Base-by-base conservation (phyloP, 192 early-diverging fungal species). In the Chytriomyces sp. region DNA sequence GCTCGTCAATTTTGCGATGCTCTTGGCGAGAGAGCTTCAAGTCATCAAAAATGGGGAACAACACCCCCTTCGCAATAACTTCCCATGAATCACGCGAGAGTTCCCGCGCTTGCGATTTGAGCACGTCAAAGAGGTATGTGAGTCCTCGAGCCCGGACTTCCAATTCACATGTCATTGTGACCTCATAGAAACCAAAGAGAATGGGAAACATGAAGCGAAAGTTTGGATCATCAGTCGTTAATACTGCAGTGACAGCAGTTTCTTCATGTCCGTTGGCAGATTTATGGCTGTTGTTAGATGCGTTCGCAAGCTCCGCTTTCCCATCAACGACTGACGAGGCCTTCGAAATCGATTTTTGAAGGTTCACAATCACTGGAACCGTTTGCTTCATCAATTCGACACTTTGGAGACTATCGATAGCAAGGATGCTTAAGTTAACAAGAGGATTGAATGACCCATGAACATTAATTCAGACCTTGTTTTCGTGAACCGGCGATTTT, bases 1-100 rank as follows among this genome's bases (percentile, higher is more conserved):
- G 86, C 44, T 91, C 91, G 24, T 91, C 90, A 67, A 92, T 91
- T 7, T 93, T 90, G 44, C 83, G 78, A 48, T 84, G 83, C 53
- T 83, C 81, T 13, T 81, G 77, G 10, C 85, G 72, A 18, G 85
- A 82, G 59, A 83, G 86, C 43, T 88, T 90, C 61, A 97, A 77
- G 77, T 96, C 94, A 48, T 92, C 91, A 86, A 98, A 98, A 50
- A 98, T 91, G n/a, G 94, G 90, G 78, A 96, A 98, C 18, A 98
- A 89, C 16, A 96, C 89, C 26, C 94, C 92, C 46, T 92, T 90
- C 16, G 93, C 85, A 13, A 96, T 84, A 0, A 92, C 88, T 43
- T 91, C 88, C 96, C 96, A 98, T 67, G 94, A 91, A 23, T 88
- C 91, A 6, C 76, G 81, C 43, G 91, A 90, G 77, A 94, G 96